These are phyloP conservation scores for Boechera retrofracta DNA, from an alignment of 345 rosid genomes.

Conservation along the genomic window DNA sequence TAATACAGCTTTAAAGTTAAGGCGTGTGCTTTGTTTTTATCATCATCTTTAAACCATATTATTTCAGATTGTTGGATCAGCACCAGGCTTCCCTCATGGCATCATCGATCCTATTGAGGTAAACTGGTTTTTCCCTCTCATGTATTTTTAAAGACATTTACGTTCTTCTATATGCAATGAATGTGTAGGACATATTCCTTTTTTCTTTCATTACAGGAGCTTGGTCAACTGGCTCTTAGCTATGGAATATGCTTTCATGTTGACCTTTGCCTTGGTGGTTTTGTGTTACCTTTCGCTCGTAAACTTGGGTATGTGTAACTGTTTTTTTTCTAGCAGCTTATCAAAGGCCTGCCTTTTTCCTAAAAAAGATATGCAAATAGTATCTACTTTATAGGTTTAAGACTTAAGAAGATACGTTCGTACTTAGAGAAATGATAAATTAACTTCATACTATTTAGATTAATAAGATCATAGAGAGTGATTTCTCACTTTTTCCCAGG, in stretches of 20 bases:
- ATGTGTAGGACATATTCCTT: not conserved
- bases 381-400: not conserved
- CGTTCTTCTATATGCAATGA: slow-evolving; percentile 28
- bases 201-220: slow-evolving; percentile 63
- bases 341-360: not conserved
- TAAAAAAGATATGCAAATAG: not conserved
- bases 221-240: slow-evolving; percentile 78
- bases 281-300: slow-evolving; percentile 92
- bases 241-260: slow-evolving; percentile 89
- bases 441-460: not conserved
- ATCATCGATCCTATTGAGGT: slow-evolving; percentile 97
- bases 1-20: slow-evolving; percentile 1
- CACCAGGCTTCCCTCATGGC: slow-evolving; percentile 98
- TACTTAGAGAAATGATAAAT: not conserved
- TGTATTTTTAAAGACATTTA: not conserved
- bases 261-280: slow-evolving; percentile 99
- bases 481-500: slow-evolving; percentile 48
- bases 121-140: slow-evolving; percentile 24
- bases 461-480: not conserved
- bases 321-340: not conserved
- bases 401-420: slow-evolving; percentile 11
- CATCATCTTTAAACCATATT: slow-evolving; percentile 31
- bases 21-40: not conserved
- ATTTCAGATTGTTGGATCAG: slow-evolving; percentile 95
- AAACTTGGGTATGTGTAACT: slow-evolving; percentile 70